Conservation (phyloP, 306 rosid genomes). For the Rosa chinensis region DNA sequence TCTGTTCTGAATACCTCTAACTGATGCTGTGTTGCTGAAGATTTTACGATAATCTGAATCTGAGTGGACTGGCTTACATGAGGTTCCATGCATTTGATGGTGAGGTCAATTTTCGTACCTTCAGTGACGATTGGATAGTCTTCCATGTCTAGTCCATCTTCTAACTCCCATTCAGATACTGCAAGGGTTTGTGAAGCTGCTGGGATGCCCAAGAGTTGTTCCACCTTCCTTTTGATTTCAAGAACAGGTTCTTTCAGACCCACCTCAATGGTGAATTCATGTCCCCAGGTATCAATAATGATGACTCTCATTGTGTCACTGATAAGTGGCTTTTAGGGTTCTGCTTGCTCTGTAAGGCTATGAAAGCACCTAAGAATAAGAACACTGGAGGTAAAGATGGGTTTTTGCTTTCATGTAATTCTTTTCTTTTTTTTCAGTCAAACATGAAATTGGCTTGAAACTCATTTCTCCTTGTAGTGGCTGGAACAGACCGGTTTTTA, state of each 20-base stretch:
- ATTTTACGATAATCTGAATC: slow-evolving; percentile 49
- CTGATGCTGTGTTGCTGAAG: slow-evolving; percentile 47
- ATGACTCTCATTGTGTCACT: slow-evolving; percentile 39
- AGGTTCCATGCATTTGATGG: slow-evolving; percentile 35
- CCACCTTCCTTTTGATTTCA: slow-evolving; percentile 70
- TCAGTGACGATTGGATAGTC: slow-evolving; percentile 77
- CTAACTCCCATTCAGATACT: slow-evolving; percentile 67
- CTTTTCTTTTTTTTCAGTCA: neutral
- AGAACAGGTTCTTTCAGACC: slow-evolving; percentile 53
- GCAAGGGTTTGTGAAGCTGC: slow-evolving; percentile 60
- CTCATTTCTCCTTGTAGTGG: neutral
- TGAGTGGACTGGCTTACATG: slow-evolving; percentile 19
- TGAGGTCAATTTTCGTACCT: slow-evolving; percentile 74
- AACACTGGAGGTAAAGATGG: neutral
- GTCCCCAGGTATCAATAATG: slow-evolving; percentile 36
- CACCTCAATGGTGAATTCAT: slow-evolving; percentile 53
- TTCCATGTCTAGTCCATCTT: slow-evolving; percentile 91
- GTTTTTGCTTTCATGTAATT: neutral
- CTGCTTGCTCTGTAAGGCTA: neutral
- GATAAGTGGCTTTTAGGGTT: neutral
- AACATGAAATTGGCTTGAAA: neutral
- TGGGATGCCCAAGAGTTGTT: slow-evolving; percentile 59
- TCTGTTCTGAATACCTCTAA: slow-evolving; percentile 68
- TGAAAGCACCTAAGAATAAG: neutral
- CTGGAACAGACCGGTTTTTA: neutral